These are phyloP conservation scores for Boletus tylopilopsis DNA, from an alignment of 768 basidiomycete species.

Conservation along the genomic window DNA sequence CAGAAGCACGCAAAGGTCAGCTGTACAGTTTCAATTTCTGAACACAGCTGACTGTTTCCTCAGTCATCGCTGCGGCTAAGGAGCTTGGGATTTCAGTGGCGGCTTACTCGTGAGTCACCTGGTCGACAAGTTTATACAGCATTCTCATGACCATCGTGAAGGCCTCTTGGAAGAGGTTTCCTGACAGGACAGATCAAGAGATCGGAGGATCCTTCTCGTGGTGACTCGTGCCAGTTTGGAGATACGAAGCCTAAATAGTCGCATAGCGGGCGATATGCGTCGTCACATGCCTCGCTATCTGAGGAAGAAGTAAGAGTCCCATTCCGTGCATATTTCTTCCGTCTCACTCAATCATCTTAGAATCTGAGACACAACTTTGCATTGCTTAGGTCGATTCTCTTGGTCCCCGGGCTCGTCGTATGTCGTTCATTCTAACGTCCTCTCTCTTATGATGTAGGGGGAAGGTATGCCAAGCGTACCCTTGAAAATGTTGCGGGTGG, in stretches of 20 bases:
- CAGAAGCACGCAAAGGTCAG: too few species aligned
- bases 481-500: constrained; percentile 44
- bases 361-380: constrained; percentile 41
- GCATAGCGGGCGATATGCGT: constrained; percentile 40
- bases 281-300: constrained; percentile 40
- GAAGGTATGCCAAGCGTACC: constrained; percentile 36
- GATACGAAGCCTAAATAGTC: too few species aligned
- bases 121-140: constrained; percentile 12
- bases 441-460: neutral
- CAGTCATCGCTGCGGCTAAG: constrained; percentile 49
- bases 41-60: too few species aligned
- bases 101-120: constrained; percentile 50
- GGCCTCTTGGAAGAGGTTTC: constrained; percentile 28
- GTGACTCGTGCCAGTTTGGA: too few species aligned
- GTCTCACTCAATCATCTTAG: too few species aligned
- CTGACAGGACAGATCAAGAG: constrained; percentile 39
- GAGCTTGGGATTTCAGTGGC: constrained; percentile 53
- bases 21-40: too few species aligned
- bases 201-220: constrained; percentile 32
- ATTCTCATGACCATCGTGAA: neutral
- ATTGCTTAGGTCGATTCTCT: constrained; percentile 43
- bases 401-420: constrained; percentile 45
- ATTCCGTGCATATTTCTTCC: neutral
- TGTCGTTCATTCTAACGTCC: constrained; percentile 5
- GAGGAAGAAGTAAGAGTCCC: too few species aligned